phyloP scores from a whole-genome alignment of 768 basidiomycete genomes.

The Pulveroboletus sp. region DNA sequence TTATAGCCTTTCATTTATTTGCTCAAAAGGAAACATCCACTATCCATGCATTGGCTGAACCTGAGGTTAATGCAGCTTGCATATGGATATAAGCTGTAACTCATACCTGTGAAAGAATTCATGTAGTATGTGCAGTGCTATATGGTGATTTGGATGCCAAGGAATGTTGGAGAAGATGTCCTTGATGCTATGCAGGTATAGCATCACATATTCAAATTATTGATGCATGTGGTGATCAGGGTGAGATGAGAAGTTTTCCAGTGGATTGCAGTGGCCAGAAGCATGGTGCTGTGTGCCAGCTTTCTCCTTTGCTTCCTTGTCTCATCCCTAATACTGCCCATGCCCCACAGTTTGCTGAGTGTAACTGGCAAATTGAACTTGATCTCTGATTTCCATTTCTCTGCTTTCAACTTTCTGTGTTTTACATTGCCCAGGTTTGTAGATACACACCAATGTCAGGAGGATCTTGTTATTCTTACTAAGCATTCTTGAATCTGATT shows the following conservation, averaged over 20 bases:
- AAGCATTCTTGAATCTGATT: background rate
- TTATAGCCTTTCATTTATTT: no score
- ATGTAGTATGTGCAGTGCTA: no score
- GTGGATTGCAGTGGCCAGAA: conserved; percentile 27
- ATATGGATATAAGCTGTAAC: no score
- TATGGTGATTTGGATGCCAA: no score
- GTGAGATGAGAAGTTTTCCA: conserved; percentile 19
- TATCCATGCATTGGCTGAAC: no score
- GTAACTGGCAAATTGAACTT: conserved; percentile 27
- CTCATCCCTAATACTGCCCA: background rate
- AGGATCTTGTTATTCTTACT: background rate
- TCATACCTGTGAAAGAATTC: no score
- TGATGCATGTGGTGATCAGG: conserved; percentile 11
- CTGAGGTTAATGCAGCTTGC: no score
- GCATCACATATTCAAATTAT: no score
- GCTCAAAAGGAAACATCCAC: no score
- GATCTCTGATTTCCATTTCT: conserved; percentile 29
- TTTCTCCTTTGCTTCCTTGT: conserved; percentile 2
- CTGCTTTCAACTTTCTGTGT: conserved; percentile 33
- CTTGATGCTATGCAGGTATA: no score
- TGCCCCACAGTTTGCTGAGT: conserved; percentile 28
- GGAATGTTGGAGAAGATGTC: no score
- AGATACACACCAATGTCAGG: conserved; percentile 23
- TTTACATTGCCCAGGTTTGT: conserved; percentile 21
- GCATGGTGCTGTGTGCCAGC: conserved; percentile 27